These are phyloP conservation scores for Phytophthora pseudosyringae DNA, from an alignment of 352 stramenopile genomes.

Conservation along the genomic window DNA sequence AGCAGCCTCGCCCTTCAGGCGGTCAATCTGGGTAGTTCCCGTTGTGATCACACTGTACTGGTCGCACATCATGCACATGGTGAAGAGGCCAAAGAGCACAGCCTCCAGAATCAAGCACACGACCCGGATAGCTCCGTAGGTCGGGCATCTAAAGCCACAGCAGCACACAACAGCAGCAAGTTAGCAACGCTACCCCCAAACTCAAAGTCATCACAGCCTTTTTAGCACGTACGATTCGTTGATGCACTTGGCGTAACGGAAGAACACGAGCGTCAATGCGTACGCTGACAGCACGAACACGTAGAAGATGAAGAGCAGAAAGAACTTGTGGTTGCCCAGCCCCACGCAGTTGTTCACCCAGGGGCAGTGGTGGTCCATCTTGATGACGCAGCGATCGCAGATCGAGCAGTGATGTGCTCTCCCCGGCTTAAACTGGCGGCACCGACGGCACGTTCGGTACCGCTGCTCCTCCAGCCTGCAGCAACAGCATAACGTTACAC, in stretches of 20 bases:
- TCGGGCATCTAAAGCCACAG: constrained; percentile 59
- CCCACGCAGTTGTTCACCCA: constrained; percentile 99
- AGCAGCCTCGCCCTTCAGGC: constrained; percentile 91
- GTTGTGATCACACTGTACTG: constrained; percentile 97
- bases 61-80: constrained; percentile 98
- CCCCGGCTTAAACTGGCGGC: constrained; percentile 96
- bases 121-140: constrained; percentile 75
- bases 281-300: constrained; percentile 96
- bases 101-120: constrained; percentile 89
- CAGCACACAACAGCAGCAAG: constrained; percentile 14
- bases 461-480: constrained; percentile 81
- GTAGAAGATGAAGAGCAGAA: constrained; percentile 91
- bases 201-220: neutral
- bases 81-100: constrained; percentile 98
- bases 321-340: constrained; percentile 99
- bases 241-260: constrained; percentile 89
- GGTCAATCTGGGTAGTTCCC: constrained; percentile 97
- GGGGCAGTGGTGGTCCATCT: constrained; percentile 99
- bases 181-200: neutral
- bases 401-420: constrained; percentile 97
- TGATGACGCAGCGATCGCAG: constrained; percentile 96
- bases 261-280: constrained; percentile 93
- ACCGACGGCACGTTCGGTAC: constrained; percentile 89
- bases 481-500: constrained; percentile 7
- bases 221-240: constrained; percentile 71